Percentiles rank a stretch among this genome's conserved stretches.
These are phyloP conservation scores for Penicillium egyptiacum DNA, from an alignment of 495 filamentous ascomycete genomes.

Conservation along the genomic window DNA sequence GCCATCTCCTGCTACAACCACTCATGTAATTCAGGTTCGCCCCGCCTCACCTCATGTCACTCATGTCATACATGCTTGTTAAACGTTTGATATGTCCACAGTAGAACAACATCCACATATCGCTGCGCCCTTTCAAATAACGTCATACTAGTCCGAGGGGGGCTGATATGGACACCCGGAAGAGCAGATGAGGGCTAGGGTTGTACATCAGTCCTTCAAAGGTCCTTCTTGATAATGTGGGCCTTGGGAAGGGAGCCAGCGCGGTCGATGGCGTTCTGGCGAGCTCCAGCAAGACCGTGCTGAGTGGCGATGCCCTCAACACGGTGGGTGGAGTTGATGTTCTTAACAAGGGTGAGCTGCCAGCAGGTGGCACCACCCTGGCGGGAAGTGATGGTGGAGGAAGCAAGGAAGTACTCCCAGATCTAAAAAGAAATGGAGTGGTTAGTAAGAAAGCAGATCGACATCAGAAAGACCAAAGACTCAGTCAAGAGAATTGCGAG, in stretches of 20 bases:
- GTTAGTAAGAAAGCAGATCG: conserved; percentile 11
- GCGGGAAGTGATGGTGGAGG: conserved; percentile 87
- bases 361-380: conserved; percentile 94
- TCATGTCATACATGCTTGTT: conserved; percentile 9
- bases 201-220: conserved; percentile 19
- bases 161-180: neutral
- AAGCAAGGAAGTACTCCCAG: conserved; percentile 98
- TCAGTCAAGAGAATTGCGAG: neutral
- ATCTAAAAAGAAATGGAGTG: conserved; percentile 56
- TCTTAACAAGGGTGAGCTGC: conserved; percentile 95
- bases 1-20: neutral
- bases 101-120: conserved; percentile 5
- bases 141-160: neutral
- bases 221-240: conserved; percentile 40
- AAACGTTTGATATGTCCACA: conserved; percentile 3
- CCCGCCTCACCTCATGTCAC: conserved; percentile 6
- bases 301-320: conserved; percentile 80
- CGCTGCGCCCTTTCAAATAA: neutral
- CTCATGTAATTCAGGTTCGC: neutral
- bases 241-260: conserved; percentile 45
- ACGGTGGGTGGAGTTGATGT: conserved; percentile 94
- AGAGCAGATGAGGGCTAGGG: conserved; percentile 4
- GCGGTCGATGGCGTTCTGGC: conserved; percentile 40
- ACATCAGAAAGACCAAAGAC: neutral
- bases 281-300: conserved; percentile 72